A percentile compares a stretch with the other conserved stretches of the same genome.
These are phyloP conservation scores for Sherardia arvensis DNA, from an alignment of 257 asterid genomes.

Conservation along the genomic window DNA sequence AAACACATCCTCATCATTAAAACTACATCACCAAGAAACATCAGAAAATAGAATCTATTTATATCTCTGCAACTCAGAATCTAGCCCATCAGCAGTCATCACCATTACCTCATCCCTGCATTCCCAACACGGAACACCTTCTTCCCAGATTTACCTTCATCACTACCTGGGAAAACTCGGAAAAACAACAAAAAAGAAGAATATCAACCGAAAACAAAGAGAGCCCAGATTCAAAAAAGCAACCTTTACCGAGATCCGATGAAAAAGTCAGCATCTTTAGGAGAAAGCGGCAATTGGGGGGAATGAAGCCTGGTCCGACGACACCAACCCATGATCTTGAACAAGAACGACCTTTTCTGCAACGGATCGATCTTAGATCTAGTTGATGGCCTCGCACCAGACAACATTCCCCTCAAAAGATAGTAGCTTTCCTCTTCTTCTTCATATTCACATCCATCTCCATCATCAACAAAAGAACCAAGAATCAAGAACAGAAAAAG, in stretches of 20 bases:
- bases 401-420: slow-evolving; percentile 94
- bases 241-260: neutral
- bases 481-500: neutral
- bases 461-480: neutral
- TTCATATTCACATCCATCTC: neutral
- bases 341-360: neutral
- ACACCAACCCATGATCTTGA: slow-evolving; percentile 35
- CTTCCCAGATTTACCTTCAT: neutral
- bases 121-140: slow-evolving; percentile 10
- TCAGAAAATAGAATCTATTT: neutral
- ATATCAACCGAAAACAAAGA: neutral
- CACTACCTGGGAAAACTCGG: slow-evolving; percentile 22
- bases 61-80: neutral
- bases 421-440: slow-evolving; percentile 34
- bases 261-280: neutral
- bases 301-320: slow-evolving; percentile 99
- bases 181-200: neutral
- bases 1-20: neutral
- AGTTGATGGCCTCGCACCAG: slow-evolving; percentile 81
- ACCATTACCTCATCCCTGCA: slow-evolving; percentile 32
- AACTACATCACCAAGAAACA: neutral
- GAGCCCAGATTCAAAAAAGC: neutral
- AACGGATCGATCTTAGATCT: slow-evolving; percentile 23
- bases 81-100: slow-evolving; percentile 7
- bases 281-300: slow-evolving; percentile 66